Evolutionary conservation across 2,329 filamentous ascomycete genomes (phyloP), one percentile per base, ranked within the genome.

Genomic region (Epichloe bromicola): DNA sequence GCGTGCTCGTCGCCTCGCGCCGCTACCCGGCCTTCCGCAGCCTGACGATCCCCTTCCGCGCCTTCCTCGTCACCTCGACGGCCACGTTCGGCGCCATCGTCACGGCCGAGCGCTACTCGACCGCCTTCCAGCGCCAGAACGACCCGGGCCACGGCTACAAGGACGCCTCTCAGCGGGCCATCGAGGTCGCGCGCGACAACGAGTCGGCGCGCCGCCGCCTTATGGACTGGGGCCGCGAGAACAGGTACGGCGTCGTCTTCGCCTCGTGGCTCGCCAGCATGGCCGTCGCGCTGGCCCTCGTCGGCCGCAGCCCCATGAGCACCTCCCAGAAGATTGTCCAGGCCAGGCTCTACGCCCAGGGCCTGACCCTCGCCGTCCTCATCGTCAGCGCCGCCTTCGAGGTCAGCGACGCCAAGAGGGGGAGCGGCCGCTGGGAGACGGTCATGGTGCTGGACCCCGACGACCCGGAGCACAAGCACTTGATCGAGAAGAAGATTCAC

Each of bases 321-420:
- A 83, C 81, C 2, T 72, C 78, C 54, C 90, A 96, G 74, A 95
- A 95, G 76, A 72, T 96, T 20, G 90, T 96, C 15, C 90, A 96
- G 75, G 90, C 89, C 23, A 84, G 90, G 78, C 85, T 96, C 57
- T 95, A 95, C 69, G 90, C 90, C 3, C 90, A 96, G 73, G 88
- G 86, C 5, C 72, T 95, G 60, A 95, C 90, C 5, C 74, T 96
- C 45, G 86, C 84, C 56, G 88, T 95, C 48, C 74, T 96, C 51
- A 78, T 95, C 63, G 81, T 87, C 51, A 86, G 82, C 34, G 88
- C 91, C 45, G 85, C 81, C 11, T 85, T 96, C 60, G 90, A 96
- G 79, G 75, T 79, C 56, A 70, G 68, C 50, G 93, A 98, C 68
- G 85, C 85, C 58, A 83, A 82, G 64, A 78, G 63, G 88, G 63